These are phyloP conservation scores for Euryodendron excelsum DNA, from an alignment of 148 eudicot genomes.

Conservation along the genomic window DNA sequence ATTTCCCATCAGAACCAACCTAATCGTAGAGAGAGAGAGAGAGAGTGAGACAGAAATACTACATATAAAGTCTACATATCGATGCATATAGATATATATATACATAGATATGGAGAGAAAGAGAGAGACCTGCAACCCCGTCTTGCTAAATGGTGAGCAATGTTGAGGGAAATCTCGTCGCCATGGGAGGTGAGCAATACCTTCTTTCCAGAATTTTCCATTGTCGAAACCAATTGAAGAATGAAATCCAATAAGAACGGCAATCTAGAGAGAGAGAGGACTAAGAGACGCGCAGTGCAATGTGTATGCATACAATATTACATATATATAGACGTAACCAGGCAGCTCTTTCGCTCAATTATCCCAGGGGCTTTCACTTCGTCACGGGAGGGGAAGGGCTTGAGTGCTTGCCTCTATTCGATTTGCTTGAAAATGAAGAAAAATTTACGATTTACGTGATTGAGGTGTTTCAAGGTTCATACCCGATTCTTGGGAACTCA, in stretches of 20 bases:
- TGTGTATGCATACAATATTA: too few species aligned
- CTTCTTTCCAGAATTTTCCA: slow-evolving; percentile 56
- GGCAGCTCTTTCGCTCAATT: too few species aligned
- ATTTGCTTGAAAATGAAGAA: too few species aligned
- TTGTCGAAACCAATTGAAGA: slow-evolving; percentile 11
- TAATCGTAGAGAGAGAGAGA: slow-evolving; percentile 7
- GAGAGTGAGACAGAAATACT: too few species aligned
- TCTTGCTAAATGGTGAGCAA: slow-evolving; percentile 63
- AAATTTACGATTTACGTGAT: too few species aligned
- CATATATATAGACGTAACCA: too few species aligned
- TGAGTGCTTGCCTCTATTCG: too few species aligned
- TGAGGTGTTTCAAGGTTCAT: too few species aligned
- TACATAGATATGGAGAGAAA: background rate
- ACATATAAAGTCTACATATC: too few species aligned
- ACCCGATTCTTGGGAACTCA: too few species aligned
- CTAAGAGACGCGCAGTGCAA: background rate
- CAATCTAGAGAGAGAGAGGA: background rate
- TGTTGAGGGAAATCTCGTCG: slow-evolving; percentile 64
- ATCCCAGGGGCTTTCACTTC: too few species aligned
- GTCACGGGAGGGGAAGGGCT: too few species aligned
- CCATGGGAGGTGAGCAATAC: slow-evolving; percentile 78
- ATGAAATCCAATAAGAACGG: background rate
- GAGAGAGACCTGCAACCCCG: slow-evolving; percentile 74
- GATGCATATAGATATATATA: background rate
- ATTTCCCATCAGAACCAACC: slow-evolving; percentile 83